These are phyloP conservation scores for Chlorella sp. DNA, from an alignment of 139 green algal genomes.

Conservation along the genomic window DNA sequence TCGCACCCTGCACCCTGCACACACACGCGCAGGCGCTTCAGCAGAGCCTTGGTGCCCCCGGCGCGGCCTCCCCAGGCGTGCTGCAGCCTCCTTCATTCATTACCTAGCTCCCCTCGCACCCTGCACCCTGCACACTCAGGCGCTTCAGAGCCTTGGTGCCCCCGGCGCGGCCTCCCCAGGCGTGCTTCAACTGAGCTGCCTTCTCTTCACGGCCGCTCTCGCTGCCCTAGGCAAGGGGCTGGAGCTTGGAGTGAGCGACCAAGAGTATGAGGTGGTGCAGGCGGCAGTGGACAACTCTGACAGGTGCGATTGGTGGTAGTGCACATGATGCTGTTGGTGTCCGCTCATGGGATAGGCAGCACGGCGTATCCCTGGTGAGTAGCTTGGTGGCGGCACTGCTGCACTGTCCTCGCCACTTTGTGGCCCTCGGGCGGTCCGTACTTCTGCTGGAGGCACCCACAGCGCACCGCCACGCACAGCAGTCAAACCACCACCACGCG, in stretches of 20 bases:
- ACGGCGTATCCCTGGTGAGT: no score
- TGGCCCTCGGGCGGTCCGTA: no score
- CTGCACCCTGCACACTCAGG: not conserved
- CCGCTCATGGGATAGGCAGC: no score
- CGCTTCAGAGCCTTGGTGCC: not conserved
- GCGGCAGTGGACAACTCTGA: conserved; percentile 23
- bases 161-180: not conserved
- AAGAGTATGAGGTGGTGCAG: conserved; percentile 30
- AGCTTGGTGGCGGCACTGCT: no score
- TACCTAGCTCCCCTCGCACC: not conserved
- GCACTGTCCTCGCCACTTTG: no score
- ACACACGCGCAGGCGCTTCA: not conserved
- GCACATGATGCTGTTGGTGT: no score
- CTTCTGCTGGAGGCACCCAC: no score
- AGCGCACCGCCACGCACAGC: no score
- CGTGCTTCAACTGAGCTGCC: not conserved
- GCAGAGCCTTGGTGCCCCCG: not conserved
- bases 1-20: not conserved
- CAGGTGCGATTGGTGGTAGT: conserved; percentile 16
- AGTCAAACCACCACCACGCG: no score
- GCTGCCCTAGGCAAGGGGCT: conserved; percentile 14
- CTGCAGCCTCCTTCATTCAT: not conserved
- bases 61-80: not conserved
- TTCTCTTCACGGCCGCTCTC: conserved; percentile 10
- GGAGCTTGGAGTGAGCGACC: conserved; percentile 18